Percentiles rank a stretch among this genome's conserved stretches.
phyloP scores from a whole-genome alignment of 1,284 basidiomycete genomes.

The Boletus sp. region DNA sequence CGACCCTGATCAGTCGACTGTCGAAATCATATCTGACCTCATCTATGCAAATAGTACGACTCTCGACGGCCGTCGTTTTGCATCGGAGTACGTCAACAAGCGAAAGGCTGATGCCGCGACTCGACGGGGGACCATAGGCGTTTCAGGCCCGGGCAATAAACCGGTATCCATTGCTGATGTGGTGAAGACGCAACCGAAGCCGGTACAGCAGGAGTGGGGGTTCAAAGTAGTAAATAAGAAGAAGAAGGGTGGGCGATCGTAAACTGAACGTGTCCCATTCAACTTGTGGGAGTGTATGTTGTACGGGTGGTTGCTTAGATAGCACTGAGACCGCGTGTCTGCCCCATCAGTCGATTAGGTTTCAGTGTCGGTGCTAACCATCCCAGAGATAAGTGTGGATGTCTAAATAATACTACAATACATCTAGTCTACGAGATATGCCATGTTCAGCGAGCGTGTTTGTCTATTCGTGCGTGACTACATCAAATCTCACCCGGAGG shows the following conservation, averaged over 20 bases:
- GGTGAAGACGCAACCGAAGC: conserved; percentile 84
- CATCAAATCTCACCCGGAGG: conserved; percentile 5
- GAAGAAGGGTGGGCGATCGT: conserved; percentile 70
- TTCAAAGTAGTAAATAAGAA: conserved; percentile 94
- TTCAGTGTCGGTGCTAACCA: no score
- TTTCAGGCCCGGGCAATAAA: conserved; percentile 44
- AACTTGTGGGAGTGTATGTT: conserved; percentile 10
- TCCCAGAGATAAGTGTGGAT: no score
- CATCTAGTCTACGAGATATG: conserved; percentile 21
- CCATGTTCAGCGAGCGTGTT: conserved; percentile 2
- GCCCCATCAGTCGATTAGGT: no score
- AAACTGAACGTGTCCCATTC: conserved; percentile 2
- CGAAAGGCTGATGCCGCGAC: conserved; percentile 74
- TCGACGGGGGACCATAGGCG: conserved; percentile 41
- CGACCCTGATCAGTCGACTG: conserved; percentile 76
- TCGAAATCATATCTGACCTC: conserved; percentile 87
- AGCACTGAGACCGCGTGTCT: conserved; percentile 6
- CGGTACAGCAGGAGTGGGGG: conserved; percentile 70
- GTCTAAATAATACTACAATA: conserved; percentile 22
- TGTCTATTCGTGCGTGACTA: conserved; percentile 18
- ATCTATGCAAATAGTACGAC: conserved; percentile 94
- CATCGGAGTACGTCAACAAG: conserved; percentile 82
- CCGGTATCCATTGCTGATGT: conserved; percentile 78
- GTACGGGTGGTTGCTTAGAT: conserved; percentile 27
- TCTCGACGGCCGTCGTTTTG: conserved; percentile 92